Evolutionary conservation across 177 flowering plant genomes (phyloP).

Genomic region (Vitis hybrid): DNA sequence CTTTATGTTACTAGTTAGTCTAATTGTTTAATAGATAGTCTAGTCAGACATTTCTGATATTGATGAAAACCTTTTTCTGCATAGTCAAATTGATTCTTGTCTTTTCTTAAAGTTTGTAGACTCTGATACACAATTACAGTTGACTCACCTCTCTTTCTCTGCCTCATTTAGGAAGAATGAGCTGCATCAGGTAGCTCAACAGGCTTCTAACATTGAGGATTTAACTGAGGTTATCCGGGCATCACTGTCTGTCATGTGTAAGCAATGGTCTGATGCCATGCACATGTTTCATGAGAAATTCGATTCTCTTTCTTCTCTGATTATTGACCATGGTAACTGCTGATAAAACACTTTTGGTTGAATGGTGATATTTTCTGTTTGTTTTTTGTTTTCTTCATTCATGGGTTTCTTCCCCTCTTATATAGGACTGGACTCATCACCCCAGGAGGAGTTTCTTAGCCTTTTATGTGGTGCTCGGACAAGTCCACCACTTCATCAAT

Average conservation of each 20-base stretch:
- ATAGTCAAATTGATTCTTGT: neutral
- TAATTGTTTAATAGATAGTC: neutral
- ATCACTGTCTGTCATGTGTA: slow-evolving; percentile 80
- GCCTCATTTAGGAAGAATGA: slow-evolving; percentile 72
- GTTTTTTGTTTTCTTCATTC: slow-evolving; percentile 5
- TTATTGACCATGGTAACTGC: slow-evolving; percentile 73
- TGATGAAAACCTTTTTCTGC: neutral
- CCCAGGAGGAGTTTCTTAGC: slow-evolving; percentile 93
- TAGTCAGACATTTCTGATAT: neutral
- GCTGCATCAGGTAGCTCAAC: slow-evolving; percentile 93
- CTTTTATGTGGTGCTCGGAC: slow-evolving; percentile 90
- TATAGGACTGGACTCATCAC: slow-evolving; percentile 78
- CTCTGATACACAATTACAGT: neutral
- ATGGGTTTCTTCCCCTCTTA: slow-evolving; percentile 8
- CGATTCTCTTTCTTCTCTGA: slow-evolving; percentile 60
- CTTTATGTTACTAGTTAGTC: neutral
- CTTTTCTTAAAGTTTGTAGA: neutral
- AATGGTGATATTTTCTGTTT: neutral
- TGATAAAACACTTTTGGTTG: neutral
- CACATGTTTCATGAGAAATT: slow-evolving; percentile 86
- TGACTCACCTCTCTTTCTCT: slow-evolving; percentile 1
- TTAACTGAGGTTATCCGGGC: slow-evolving; percentile 72
- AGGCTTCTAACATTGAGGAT: slow-evolving; percentile 91
- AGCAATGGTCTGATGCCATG: slow-evolving; percentile 95
- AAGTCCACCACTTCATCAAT: slow-evolving; percentile 91